Conservation (phyloP, 1,284 basidiomycete genomes). For the Cutaneotrichosporon cutaneum region DNA sequence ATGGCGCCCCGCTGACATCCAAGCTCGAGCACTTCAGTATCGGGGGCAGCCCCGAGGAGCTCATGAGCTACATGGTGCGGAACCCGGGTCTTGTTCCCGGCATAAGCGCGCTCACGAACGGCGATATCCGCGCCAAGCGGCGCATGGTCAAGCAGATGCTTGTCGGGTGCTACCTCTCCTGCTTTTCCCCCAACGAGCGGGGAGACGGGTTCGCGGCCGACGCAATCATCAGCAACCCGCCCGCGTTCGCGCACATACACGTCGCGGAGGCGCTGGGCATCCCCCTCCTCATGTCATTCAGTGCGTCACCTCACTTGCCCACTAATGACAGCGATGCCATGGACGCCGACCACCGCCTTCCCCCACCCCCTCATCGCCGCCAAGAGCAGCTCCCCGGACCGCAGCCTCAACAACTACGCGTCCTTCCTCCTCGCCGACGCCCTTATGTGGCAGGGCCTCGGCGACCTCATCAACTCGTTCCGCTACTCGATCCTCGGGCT, state of each 20-base stretch:
- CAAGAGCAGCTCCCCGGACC: slow-evolving; percentile 50
- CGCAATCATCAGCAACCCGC: slow-evolving; percentile 66
- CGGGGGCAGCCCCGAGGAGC: slow-evolving; percentile 48
- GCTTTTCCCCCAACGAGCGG: slow-evolving; percentile 57
- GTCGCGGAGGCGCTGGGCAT: slow-evolving; percentile 65
- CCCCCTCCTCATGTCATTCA: slow-evolving; percentile 58
- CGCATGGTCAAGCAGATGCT: slow-evolving; percentile 57
- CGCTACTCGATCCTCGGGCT: slow-evolving; percentile 59
- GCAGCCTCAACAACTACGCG: slow-evolving; percentile 60
- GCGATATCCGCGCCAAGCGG: slow-evolving; percentile 41
- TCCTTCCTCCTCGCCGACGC: slow-evolving; percentile 62
- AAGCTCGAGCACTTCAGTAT: slow-evolving; percentile 46
- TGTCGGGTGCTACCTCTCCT: slow-evolving; percentile 61
- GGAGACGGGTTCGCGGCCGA: slow-evolving; percentile 60
- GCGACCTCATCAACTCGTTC: slow-evolving; percentile 64
- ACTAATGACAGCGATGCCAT: slow-evolving; percentile 62
- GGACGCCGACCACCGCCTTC: slow-evolving; percentile 64
- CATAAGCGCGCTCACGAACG: slow-evolving; percentile 38
- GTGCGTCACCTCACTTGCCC: background rate
- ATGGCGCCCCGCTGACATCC: slow-evolving; percentile 50
- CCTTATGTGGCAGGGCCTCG: slow-evolving; percentile 54
- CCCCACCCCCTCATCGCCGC: slow-evolving; percentile 65
- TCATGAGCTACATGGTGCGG: slow-evolving; percentile 52
- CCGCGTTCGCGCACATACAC: slow-evolving; percentile 64
- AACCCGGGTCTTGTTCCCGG: slow-evolving; percentile 47